Percentiles rank a stretch among this genome's conserved stretches.
Evolutionary conservation across 306 rosid species (phyloP).

Genomic region (Prosopis cineraria): DNA sequence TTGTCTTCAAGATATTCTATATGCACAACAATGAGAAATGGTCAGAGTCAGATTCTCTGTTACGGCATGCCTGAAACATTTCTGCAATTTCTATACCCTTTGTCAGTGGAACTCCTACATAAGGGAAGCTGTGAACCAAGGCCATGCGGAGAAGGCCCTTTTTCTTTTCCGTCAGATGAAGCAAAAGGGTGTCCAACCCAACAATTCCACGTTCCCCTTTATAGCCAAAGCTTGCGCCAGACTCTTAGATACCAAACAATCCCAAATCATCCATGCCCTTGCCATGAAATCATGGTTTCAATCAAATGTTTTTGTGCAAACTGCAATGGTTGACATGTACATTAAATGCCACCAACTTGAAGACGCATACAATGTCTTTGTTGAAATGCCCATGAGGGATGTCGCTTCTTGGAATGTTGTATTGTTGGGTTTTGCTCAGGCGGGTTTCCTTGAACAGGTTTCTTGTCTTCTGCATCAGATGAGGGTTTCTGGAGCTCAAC

Average conservation of each 20-base stretch:
- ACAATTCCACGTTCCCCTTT: slow-evolving; percentile 53
- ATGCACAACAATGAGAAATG: slow-evolving; percentile 36
- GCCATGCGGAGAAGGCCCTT: slow-evolving; percentile 42
- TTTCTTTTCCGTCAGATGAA: slow-evolving; percentile 51
- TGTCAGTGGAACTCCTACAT: slow-evolving; percentile 43
- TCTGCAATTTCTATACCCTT: slow-evolving; percentile 37
- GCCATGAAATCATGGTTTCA: slow-evolving; percentile 52
- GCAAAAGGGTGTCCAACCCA: slow-evolving; percentile 46
- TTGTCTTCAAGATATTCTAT: not conserved
- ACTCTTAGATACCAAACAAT: slow-evolving; percentile 40
- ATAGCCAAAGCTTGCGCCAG: slow-evolving; percentile 56
- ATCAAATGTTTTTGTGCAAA: slow-evolving; percentile 48
- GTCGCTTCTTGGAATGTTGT: slow-evolving; percentile 66
- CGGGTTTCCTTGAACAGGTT: slow-evolving; percentile 39
- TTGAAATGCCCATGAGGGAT: slow-evolving; percentile 54
- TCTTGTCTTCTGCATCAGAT: slow-evolving; percentile 45
- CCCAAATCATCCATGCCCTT: slow-evolving; percentile 51
- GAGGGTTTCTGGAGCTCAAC: slow-evolving; percentile 53
- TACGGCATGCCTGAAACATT: slow-evolving; percentile 29
- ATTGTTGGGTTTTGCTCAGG: slow-evolving; percentile 57
- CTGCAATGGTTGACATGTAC: slow-evolving; percentile 57
- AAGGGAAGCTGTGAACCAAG: slow-evolving; percentile 49
- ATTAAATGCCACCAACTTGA: slow-evolving; percentile 45
- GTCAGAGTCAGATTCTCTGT: slow-evolving; percentile 16
- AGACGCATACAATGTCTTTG: slow-evolving; percentile 54